Evolutionary conservation across 2,329 filamentous ascomycete genomes (phyloP), one percentile per base, ranked within the genome.

Genomic region (Zasmidium cellare): DNA sequence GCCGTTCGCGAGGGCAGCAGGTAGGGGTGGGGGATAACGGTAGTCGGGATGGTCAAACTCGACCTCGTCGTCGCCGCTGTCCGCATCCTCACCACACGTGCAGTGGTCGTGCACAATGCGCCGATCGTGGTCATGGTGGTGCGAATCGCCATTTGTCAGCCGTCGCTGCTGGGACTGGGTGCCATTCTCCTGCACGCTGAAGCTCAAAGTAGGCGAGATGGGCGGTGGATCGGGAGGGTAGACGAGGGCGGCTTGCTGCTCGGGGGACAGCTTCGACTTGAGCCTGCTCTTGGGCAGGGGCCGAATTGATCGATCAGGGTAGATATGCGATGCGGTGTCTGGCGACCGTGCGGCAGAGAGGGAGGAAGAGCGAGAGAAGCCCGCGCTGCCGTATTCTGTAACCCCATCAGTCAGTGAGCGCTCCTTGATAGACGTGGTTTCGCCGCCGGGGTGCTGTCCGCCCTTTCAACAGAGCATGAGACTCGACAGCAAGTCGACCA

Each of bases 271-370:
- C 56, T 91, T 87, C 72, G 94, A 92, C 68, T 92, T 90, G 55
- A 99, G 83, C 64, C 90, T 88, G 69, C 92, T 89, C 77, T 90
- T 94, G 46, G 94, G 94, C 60, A 99, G 80, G 56, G 94, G 94
- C 71, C 92, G 88, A 73, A 99, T 99, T 60, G 93, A 89, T 75
- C 94, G 88, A 72, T 96, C 90, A 65, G 91, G 91, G 73, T 90
- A 96, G 69, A 91, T 81, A 59, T 89, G 86, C 59, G 91, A 94
- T 63, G 87, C 82, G 58, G 89, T 88, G 80, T 96, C 91, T 65
- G 72, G 71, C 6, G 67, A 70, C 38, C 70, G 65, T 23, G 67
- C 62, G 47, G 57, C 58, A 9, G 46, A 49, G 46, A 49, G 18
- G 46, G 50, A 52, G 50, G 50, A 24, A 44, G 50, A 52, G 20